These are phyloP conservation scores for Fraxinus anomala DNA, from an alignment of 257 asterid genomes.

Conservation along the genomic window DNA sequence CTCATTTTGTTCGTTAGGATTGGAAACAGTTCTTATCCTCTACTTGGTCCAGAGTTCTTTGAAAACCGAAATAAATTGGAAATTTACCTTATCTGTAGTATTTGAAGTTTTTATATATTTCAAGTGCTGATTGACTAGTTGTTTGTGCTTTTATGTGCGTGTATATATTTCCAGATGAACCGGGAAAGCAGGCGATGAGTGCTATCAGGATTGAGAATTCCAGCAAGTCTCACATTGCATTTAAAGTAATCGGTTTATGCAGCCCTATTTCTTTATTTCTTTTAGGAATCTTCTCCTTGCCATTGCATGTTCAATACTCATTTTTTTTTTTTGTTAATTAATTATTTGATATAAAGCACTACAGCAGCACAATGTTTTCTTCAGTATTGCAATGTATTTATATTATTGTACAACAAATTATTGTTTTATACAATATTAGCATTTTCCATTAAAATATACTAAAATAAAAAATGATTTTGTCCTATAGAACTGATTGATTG, in stretches of 20 bases:
- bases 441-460: background rate
- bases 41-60: background rate
- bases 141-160: slow-evolving; percentile 19
- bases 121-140: background rate
- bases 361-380: background rate
- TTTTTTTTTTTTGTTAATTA: background rate
- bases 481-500: background rate
- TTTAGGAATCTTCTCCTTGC: background rate
- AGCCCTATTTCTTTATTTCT: slow-evolving; percentile 59
- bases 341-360: background rate
- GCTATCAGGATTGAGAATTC: slow-evolving; percentile 84
- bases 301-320: no score
- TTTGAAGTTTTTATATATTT: background rate
- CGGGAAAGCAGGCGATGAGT: slow-evolving; percentile 69
- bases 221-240: slow-evolving; percentile 84
- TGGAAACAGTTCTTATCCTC: background rate
- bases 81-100: background rate
- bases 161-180: slow-evolving; percentile 63
- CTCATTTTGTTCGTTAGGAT: background rate
- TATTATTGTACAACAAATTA: background rate
- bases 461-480: no score
- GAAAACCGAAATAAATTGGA: background rate
- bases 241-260: slow-evolving; percentile 81
- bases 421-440: background rate
- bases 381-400: background rate